Conservation (phyloP, 805 yeast species). For the Ogataea wickerhamii region DNA sequence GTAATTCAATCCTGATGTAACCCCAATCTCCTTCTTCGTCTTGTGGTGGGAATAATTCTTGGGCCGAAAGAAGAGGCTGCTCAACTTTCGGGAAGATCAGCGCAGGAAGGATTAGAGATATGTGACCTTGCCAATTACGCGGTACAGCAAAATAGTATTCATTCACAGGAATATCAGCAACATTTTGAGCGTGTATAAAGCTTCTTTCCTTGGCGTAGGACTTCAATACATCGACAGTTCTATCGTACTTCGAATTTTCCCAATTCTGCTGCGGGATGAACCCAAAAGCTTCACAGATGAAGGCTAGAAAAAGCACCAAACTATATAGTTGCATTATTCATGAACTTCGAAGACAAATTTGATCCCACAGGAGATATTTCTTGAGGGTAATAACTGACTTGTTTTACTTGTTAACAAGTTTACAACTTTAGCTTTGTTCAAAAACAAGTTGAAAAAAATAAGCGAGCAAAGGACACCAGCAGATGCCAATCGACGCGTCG, state of each 20-base stretch:
- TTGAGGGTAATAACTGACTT: too few species aligned
- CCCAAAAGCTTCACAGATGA: constrained; percentile 9
- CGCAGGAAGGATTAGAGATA: constrained; percentile 27
- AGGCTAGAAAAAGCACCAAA: constrained; percentile 1
- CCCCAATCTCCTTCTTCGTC: constrained; percentile 23
- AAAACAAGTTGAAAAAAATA: too few species aligned
- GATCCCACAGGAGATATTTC: too few species aligned
- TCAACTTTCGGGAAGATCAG: constrained; percentile 16
- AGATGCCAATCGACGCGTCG: too few species aligned
- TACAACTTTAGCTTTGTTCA: too few species aligned
- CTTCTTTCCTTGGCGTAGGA: constrained; percentile 63
- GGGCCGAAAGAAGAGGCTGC: constrained; percentile 21
- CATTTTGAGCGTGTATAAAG: constrained; percentile 55
- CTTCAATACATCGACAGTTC: constrained; percentile 60
- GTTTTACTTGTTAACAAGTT: too few species aligned
- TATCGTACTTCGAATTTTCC: constrained; percentile 55
- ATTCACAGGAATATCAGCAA: constrained; percentile 47
- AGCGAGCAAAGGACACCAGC: too few species aligned
- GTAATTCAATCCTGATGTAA: constrained; percentile 51
- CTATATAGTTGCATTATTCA: not conserved
- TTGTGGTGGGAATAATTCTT: constrained; percentile 9
- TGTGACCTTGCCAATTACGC: constrained; percentile 29
- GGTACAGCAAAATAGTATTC: constrained; percentile 63
- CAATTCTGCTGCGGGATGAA: constrained; percentile 32
- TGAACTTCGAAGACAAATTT: not conserved